Evolutionary conservation across 1,284 basidiomycete species (phyloP).

Genomic region (Apiotrichum brassicae): DNA sequence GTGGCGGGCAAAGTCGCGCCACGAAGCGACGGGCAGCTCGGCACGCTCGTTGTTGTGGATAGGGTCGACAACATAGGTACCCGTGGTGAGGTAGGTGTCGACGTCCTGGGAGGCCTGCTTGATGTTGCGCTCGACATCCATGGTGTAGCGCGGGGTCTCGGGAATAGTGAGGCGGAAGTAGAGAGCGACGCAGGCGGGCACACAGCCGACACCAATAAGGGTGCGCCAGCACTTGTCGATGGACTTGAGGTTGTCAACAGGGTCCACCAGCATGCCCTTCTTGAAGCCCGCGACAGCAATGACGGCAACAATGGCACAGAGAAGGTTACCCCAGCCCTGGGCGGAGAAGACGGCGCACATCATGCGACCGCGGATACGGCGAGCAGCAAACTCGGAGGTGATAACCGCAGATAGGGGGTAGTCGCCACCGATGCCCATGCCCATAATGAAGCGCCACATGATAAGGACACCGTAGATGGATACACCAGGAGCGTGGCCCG

Average conservation of each 20-base stretch:
- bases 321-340: constrained; percentile 54
- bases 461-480: constrained; percentile 65
- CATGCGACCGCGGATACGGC: constrained; percentile 56
- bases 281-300: constrained; percentile 67
- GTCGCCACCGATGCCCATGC: constrained; percentile 62
- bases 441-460: constrained; percentile 57
- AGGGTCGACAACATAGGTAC: constrained; percentile 53
- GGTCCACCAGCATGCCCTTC: constrained; percentile 53
- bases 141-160: constrained; percentile 69
- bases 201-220: constrained; percentile 50
- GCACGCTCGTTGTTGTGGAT: constrained; percentile 57
- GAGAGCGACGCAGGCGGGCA: constrained; percentile 48
- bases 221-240: constrained; percentile 52
- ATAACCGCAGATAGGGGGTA: constrained; percentile 53
- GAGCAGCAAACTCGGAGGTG: constrained; percentile 65
- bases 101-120: constrained; percentile 64
- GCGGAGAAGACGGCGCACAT: constrained; percentile 51
- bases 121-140: constrained; percentile 81
- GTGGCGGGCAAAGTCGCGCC: constrained; percentile 56
- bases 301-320: constrained; percentile 63
- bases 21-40: constrained; percentile 59
- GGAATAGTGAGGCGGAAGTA: constrained; percentile 52
- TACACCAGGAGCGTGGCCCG: constrained; percentile 57
- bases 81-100: constrained; percentile 55
- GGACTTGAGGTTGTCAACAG: constrained; percentile 36